Evolutionary conservation across 1,284 basidiomycete genomes (phyloP).

Genomic region (Caloboletus firmus): DNA sequence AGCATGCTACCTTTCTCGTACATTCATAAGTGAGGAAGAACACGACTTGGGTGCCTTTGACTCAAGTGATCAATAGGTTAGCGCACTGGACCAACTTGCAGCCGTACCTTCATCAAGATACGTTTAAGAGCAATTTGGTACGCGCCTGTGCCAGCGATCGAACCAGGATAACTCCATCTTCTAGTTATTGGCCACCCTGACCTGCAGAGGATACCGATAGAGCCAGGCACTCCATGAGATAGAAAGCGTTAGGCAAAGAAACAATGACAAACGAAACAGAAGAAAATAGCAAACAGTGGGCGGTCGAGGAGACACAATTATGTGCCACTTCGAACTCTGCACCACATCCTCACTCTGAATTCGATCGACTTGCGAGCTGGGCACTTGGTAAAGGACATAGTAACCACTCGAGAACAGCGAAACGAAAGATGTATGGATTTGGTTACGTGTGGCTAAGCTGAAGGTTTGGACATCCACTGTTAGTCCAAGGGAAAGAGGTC

Average conservation of each 20-base stretch:
- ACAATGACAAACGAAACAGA: background rate
- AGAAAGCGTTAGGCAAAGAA: conserved; percentile 1
- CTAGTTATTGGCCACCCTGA: conserved; percentile 14
- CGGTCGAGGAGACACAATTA: background rate
- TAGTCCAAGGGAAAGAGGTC: background rate
- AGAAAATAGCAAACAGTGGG: conserved; percentile 1
- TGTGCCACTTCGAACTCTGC: background rate
- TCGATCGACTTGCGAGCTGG: conserved; percentile 21
- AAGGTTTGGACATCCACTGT: background rate
- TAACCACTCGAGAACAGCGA: conserved; percentile 13
- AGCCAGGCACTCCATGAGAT: conserved; percentile 8
- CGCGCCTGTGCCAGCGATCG: background rate
- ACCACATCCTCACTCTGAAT: too few species aligned
- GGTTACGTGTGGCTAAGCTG: conserved; percentile 13
- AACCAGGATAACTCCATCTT: background rate
- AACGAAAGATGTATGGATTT: background rate
- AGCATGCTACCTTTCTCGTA: conserved; percentile 11
- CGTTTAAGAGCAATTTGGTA: conserved; percentile 14
- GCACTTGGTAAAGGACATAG: conserved; percentile 12
- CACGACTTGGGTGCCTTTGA: background rate
- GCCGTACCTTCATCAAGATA: conserved; percentile 16
- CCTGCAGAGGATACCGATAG: conserved; percentile 49
- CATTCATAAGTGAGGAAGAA: conserved; percentile 9
- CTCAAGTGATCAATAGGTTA: background rate
- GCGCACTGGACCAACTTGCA: conserved; percentile 15